A percentile compares a stretch with the other conserved stretches of the same genome.
These are phyloP conservation scores for Geotrichum klebahnii DNA, from an alignment of 1,139 yeast genomes.

Conservation along the genomic window DNA sequence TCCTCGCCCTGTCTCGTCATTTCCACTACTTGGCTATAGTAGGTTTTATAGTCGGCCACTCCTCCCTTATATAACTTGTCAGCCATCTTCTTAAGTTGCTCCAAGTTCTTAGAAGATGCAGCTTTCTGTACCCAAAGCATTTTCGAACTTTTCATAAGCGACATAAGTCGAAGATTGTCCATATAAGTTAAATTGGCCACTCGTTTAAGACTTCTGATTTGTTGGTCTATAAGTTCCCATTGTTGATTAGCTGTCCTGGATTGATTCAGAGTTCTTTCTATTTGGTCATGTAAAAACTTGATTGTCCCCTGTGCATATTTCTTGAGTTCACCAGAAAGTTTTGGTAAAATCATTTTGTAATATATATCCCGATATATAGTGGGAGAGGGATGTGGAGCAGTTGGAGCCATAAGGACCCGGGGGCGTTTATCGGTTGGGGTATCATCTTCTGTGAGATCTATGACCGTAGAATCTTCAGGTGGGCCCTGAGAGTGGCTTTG, in stretches of 20 bases:
- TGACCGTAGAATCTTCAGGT: not conserved
- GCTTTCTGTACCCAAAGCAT: slow-evolving; percentile 16
- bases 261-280: not conserved
- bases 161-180: slow-evolving; percentile 3
- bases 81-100: slow-evolving; percentile 4
- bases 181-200: not conserved
- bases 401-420: slow-evolving; percentile 1
- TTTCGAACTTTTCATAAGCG: slow-evolving; percentile 2
- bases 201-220: not conserved
- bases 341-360: slow-evolving; percentile 6
- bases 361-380: slow-evolving; percentile 6
- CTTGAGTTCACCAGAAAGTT: not conserved
- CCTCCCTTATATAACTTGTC: slow-evolving; percentile 7
- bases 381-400: not conserved
- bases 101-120: slow-evolving; percentile 2
- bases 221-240: not conserved
- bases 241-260: not conserved
- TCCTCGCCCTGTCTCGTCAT: slow-evolving; percentile 11
- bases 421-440: slow-evolving; percentile 1
- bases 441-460: slow-evolving; percentile 13
- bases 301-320: not conserved
- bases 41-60: slow-evolving; percentile 5
- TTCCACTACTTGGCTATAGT: slow-evolving; percentile 1
- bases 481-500: not conserved
- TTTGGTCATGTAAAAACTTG: not conserved